Evolutionary conservation across 2,329 filamentous ascomycete species (phyloP), one percentile per base, ranked within the genome.

Genomic region (Apiospora saccharicola): DNA sequence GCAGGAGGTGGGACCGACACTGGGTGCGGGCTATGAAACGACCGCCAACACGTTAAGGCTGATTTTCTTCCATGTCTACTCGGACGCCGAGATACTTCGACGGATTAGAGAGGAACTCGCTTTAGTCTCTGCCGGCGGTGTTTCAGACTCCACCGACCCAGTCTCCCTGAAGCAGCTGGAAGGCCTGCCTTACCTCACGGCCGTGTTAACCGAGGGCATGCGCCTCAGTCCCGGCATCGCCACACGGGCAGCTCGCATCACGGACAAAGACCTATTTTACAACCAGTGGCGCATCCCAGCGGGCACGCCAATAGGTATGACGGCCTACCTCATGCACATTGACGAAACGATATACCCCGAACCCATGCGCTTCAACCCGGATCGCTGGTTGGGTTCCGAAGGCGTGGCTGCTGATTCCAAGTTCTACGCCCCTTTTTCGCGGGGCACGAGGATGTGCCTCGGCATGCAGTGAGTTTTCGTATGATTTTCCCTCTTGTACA

Each of bases 21-120:
- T 57, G 4, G 67, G 67, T 1, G 80, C 78, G 1, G 80, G 79
- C 3, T 76, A 75, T 53, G 79, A 81, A 68, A 80, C 79, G 2
- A 77, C 76, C 0, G 79, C 79, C 3, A 79, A 76, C 4, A 70
- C 75, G 0, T 49, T 80, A 0, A 34, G 67, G 2, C 79, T 75
- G 0, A 76, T 73, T 6, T 22, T 77, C 26, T 78, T 76, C 49
- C 79, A 77, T 68, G 74, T 81, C 0, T 67, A 76, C 1, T 67
- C 46, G 0, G 68, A 77, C 44, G 73, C 47, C 1, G 73, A 74
- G 16, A 76, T 77, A 47, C 26, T 78, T 0, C 19, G 13, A 0
- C 61, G 68, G 4, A 67, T 78, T 2, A 30, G 34, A 4, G 14
- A 34, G 0, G 75, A 77, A 26, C 67, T 78, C 5, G 51, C 5